Evolutionary conservation across 495 filamentous ascomycete genomes (phyloP).

Genomic region (Neurospora tetrasperma): DNA sequence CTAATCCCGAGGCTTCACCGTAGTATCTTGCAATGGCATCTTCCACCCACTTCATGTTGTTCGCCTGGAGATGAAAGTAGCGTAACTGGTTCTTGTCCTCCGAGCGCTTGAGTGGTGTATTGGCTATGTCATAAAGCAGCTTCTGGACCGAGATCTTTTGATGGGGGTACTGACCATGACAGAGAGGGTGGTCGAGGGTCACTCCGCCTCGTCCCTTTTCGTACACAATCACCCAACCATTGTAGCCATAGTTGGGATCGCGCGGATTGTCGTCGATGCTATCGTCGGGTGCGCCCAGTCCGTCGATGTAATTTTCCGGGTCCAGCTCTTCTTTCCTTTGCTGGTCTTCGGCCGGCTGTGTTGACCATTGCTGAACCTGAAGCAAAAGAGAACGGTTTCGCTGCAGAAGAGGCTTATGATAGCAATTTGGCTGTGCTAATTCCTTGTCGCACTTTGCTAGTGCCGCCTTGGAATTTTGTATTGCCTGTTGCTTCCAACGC

Average conservation of each 20-base stretch:
- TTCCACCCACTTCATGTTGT: conserved; percentile 24
- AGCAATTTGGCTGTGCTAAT: conserved; percentile 5
- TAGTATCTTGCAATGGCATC: conserved; percentile 19
- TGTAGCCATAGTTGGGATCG: conserved; percentile 19
- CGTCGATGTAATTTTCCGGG: conserved; percentile 14
- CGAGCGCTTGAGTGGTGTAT: conserved; percentile 12
- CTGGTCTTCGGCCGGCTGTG: conserved; percentile 3
- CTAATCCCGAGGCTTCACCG: conserved; percentile 6
- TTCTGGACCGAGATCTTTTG: conserved; percentile 21
- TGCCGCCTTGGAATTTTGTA: conserved; percentile 4
- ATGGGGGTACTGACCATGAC: conserved; percentile 18
- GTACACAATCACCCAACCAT: conserved; percentile 19
- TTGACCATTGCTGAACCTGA: conserved; percentile 16
- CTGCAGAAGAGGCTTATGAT: conserved; percentile 2
- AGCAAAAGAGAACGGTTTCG: conserved; percentile 12
- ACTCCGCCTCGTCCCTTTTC: conserved; percentile 17
- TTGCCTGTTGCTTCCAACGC: conserved; percentile 10
- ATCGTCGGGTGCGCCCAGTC: conserved; percentile 12
- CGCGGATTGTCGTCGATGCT: conserved; percentile 14
- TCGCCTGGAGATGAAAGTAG: conserved; percentile 21
- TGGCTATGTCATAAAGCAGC: conserved; percentile 12
- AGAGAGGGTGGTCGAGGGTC: conserved; percentile 12
- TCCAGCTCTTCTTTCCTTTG: conserved; percentile 2
- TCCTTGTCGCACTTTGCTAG: conserved; percentile 10
- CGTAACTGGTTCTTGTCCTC: conserved; percentile 14